These are phyloP conservation scores for Fusarium drepaniforme DNA, from an alignment of 2,329 filamentous ascomycete species.

Conservation along the genomic window DNA sequence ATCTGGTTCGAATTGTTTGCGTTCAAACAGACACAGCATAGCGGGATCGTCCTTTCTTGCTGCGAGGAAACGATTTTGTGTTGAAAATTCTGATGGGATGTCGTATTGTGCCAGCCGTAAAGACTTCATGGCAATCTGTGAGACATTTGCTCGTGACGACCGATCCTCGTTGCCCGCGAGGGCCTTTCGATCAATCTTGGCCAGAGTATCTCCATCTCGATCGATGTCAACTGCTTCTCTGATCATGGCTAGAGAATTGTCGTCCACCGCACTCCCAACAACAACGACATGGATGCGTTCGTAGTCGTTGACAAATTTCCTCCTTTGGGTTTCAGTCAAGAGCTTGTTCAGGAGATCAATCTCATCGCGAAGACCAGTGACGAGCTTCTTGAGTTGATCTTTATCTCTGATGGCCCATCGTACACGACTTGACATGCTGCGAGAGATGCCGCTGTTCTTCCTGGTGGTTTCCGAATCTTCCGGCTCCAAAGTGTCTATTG, in stretches of 20 bases:
- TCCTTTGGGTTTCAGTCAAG: constrained; percentile 5
- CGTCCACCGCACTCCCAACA: background rate
- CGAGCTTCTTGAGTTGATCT: background rate
- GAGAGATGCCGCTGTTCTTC: background rate
- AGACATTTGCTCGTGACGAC: background rate
- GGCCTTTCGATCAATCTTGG: background rate
- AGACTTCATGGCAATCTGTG: background rate
- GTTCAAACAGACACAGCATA: background rate
- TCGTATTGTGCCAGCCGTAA: background rate
- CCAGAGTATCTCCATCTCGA: background rate
- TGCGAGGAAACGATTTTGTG: background rate
- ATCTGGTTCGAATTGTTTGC: background rate
- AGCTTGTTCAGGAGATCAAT: constrained; percentile 7
- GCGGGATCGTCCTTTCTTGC: background rate
- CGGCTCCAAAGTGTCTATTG: background rate
- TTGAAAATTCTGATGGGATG: background rate
- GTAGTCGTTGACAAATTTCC: background rate
- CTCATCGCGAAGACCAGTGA: background rate
- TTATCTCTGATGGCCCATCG: constrained; percentile 3
- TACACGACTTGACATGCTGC: background rate
- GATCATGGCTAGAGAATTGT: background rate
- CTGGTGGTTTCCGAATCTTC: background rate
- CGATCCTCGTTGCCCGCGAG: background rate
- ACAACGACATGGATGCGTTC: constrained; percentile 3
- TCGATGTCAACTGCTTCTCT: background rate